Evolutionary conservation across 176 grass and related monocot species (phyloP).

Genomic region (Puya raimondii): DNA sequence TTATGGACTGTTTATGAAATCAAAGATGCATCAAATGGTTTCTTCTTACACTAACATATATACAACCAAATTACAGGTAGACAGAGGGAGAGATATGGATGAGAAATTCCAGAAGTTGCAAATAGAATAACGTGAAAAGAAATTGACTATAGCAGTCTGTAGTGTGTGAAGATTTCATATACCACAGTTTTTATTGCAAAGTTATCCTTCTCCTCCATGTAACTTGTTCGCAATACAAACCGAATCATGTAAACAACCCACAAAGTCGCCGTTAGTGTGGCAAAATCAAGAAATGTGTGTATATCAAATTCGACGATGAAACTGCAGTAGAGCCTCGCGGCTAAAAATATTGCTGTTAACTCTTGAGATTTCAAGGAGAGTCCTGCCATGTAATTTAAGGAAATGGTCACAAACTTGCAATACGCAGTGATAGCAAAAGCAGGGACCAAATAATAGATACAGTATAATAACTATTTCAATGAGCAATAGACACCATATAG

Average conservation of each 20-base stretch:
- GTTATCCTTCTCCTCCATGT: constrained; percentile 22
- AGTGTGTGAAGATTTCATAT: background rate
- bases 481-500: background rate
- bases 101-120: background rate
- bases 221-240: constrained; percentile 12
- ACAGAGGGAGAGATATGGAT: background rate
- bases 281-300: constrained; percentile 16
- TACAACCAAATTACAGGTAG: too few species aligned
- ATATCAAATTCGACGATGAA: constrained; percentile 17
- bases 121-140: background rate
- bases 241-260: constrained; percentile 25
- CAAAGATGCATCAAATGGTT: too few species aligned
- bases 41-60: too few species aligned
- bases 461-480: background rate
- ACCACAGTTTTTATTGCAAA: constrained; percentile 19
- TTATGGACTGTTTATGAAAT: too few species aligned
- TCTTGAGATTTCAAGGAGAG: constrained; percentile 24
- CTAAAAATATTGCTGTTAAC: constrained; percentile 20
- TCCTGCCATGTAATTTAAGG: background rate
- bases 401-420: background rate
- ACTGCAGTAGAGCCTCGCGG: constrained; percentile 18
- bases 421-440: background rate
- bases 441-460: background rate
- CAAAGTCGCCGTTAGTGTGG: constrained; percentile 11
- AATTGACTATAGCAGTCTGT: too few species aligned